Base-by-base conservation (phyloP, 2,329 filamentous ascomycete genomes). In the Hymenoscyphus scutula region DNA sequence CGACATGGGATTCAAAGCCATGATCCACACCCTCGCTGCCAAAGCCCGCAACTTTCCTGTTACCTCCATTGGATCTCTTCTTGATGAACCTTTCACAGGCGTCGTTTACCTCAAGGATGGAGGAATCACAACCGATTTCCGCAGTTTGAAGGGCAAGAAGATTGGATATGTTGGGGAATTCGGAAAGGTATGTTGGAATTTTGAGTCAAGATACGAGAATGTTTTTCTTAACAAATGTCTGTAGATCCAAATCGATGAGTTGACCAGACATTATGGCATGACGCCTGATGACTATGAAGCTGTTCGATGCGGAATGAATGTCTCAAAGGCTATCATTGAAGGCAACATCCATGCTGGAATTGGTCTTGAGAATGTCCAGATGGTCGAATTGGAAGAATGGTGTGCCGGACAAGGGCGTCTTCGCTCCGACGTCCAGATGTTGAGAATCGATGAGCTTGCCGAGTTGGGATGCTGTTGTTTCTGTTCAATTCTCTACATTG, bases 401-500 rank as follows among this genome's bases (percentile, higher is more conserved):
- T 85, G 92, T 23, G 81, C 80, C 0, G 65, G 73, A 0, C 87
- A 90, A 73, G 81, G 81, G 68, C 86, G 88, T 1, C 82, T 85
- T 63, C 83, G 82, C 73, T 77, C 79, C 15, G 89, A 92, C 66
- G 89, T 91, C 7, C 86, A 90, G 76, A 92, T 92, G 89, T 84
- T 92, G 19, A 86, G 89, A 70, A 92, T 92, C 72, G 89, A 92
- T 74, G 84, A 92, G 78, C 86, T 92, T 30, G 89, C 89, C 37
- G 88, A 91, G 75, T 80, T 92, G 2, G 89, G 89, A 57, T 92
- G 89, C 79, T 92, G 89, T 83, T 92, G 89, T 81, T 92, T 92
- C 84, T 92, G 89, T 77, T 86, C 86, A 30, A 90, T 92, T 74
- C 80, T 92, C 48, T 92, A 92, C 80, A 92, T 92, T 67, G 89